Percentiles rank a stretch among this genome's conserved stretches.
Conservation (phyloP, 345 rosid species). For the Euphorbia pulcherrima region DNA sequence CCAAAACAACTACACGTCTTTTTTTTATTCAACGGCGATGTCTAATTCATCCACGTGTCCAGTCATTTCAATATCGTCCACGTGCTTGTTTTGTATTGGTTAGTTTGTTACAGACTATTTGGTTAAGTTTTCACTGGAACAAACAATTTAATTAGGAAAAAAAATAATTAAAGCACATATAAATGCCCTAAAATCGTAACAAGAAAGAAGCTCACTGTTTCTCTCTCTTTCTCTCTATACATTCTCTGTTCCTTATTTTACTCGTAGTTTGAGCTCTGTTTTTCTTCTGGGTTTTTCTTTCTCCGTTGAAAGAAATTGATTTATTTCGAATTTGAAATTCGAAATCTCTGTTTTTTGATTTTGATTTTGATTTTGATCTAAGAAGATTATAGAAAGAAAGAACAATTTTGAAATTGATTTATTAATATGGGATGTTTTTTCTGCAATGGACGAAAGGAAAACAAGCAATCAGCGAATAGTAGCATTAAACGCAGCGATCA, state of each 20-base stretch:
- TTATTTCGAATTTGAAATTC: too few relatives aligned
- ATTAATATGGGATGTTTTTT: conserved; percentile 64
- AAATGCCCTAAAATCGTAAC: not conserved
- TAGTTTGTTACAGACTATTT: not conserved
- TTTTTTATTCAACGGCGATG: not conserved
- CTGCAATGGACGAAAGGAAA: conserved; percentile 40
- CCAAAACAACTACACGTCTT: too few relatives aligned
- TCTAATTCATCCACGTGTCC: not conserved
- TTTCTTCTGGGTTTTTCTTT: not conserved
- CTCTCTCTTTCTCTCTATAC: not conserved
- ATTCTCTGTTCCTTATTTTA: not conserved
- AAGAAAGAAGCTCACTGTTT: not conserved
- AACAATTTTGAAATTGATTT: not conserved
- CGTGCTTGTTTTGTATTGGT: conserved; percentile 7
- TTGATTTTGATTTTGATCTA: not conserved
- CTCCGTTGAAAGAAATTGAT: not conserved
- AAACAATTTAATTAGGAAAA: not conserved
- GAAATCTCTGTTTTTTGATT: not conserved
- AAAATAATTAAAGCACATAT: not conserved
- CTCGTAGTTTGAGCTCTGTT: not conserved
- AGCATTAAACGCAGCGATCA: conserved; percentile 38
- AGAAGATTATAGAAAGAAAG: not conserved
- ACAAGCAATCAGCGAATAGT: conserved; percentile 33
- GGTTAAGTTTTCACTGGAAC: not conserved
- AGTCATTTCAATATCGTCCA: rapidly evolving